phyloP scores from a whole-genome alignment of 805 yeast species.

The Candida adriatica region DNA sequence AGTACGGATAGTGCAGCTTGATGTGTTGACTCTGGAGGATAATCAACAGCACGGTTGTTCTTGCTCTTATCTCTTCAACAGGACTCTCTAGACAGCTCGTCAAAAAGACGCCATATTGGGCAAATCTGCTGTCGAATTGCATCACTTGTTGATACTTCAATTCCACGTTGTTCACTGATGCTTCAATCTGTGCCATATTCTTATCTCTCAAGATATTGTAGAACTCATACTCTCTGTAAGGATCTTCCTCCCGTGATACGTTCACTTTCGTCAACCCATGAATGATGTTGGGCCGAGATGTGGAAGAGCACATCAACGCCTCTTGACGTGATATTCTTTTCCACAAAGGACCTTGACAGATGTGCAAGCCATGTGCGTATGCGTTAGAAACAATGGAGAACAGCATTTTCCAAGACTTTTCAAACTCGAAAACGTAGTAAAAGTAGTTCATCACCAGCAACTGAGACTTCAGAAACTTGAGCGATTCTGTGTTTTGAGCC shows the following conservation, averaged over 20 bases:
- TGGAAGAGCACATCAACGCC: slow-evolving; percentile 11
- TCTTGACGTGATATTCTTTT: slow-evolving; percentile 15
- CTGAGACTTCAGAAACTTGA: slow-evolving; percentile 16
- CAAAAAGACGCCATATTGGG: slow-evolving; percentile 8
- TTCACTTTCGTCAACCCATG: slow-evolving; percentile 6
- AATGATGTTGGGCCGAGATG: slow-evolving; percentile 18
- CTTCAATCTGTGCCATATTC: slow-evolving; percentile 13
- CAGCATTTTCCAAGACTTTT: slow-evolving; percentile 19
- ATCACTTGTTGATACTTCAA: slow-evolving; percentile 6
- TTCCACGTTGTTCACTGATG: slow-evolving; percentile 3
- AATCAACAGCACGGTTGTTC: slow-evolving; percentile 5
- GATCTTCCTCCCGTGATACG: slow-evolving; percentile 7
- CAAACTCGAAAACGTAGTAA: slow-evolving; percentile 13
- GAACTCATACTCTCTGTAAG: slow-evolving; percentile 14
- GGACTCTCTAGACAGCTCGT: too few relatives aligned
- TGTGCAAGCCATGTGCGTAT: slow-evolving; percentile 16
- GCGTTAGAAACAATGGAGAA: slow-evolving; percentile 18
- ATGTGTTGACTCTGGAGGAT: slow-evolving; percentile 12
- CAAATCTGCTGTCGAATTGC: slow-evolving; percentile 12
- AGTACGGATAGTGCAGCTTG: slow-evolving; percentile 12
- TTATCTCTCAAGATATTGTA: slow-evolving; percentile 13
- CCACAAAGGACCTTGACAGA: slow-evolving; percentile 17
- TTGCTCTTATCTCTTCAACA: too few relatives aligned
- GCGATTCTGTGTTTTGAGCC: slow-evolving; percentile 12
- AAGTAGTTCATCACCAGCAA: slow-evolving; percentile 15